Evolutionary conservation across 371 early-diverging fungal species (phyloP), one percentile per base, ranked within the genome.

Genomic region (Mortierella sp.): DNA sequence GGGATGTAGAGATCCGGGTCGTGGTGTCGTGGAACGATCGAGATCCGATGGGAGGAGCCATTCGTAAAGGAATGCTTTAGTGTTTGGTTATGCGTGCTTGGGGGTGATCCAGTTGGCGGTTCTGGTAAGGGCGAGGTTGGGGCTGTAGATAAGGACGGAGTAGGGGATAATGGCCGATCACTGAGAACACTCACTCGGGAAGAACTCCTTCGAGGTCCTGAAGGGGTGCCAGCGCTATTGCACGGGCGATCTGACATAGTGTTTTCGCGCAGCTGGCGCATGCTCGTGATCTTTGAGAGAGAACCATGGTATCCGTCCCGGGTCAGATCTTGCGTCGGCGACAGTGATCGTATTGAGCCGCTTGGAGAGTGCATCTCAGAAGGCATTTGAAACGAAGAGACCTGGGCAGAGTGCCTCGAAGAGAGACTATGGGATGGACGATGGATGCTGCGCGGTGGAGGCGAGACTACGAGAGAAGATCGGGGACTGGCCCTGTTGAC

Each of bases 371-470:
- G 48, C 2, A 50, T 28, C 11, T 43, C 56, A 5, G 30, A 23
- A 6, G 56, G 30, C 3, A 64, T 64, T 17, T 63, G 68, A 17
- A 50, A 26, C 9, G 65, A 48, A 31, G 56, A 42, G 27, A 61
- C 43, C 43, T 64, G 69, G 15, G 70, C 61, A 23, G 76, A 76
- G 30, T 76, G 57, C 9, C 76, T 69, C n/a, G 56, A n/a, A n/a
- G n/a, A 39, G 28, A 64, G 46, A 14, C 58, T 42, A 21, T 64
- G 68, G 3, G 50, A n/a, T 1, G 76, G 76, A 9, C 76, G 49
- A 30, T 76, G 76, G 24, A 76, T 60, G 30, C 76, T 76, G 8
- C 76, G 50, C 12, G 68, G 75, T 3, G 75, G 75, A 44, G 76
- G 76, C 12, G 65, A 48, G 23, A 76, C 61, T 9, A 76, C 76